Evolutionary conservation across 495 filamentous ascomycete genomes (phyloP).

Genomic region (Aspergillus ostianus): DNA sequence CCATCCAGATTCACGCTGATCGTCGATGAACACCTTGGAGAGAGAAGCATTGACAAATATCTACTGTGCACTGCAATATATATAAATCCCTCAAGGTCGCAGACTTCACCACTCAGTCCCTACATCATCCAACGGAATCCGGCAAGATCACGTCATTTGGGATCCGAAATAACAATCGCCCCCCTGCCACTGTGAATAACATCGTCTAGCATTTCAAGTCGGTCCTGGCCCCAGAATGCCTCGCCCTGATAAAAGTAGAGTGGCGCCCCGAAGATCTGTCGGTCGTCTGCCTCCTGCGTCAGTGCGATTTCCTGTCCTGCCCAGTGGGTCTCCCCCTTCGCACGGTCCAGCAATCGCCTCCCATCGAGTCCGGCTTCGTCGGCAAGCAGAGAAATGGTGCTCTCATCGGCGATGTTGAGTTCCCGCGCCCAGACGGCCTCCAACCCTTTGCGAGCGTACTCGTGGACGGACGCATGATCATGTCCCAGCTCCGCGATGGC

Average conservation of each 20-base stretch:
- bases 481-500: slow-evolving; percentile 13
- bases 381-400: neutral
- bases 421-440: slow-evolving; percentile 13
- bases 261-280: neutral
- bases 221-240: neutral
- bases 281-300: neutral
- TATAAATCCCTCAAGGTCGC: no score
- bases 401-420: neutral
- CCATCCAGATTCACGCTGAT: no score
- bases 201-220: neutral
- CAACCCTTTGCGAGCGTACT: slow-evolving; percentile 4
- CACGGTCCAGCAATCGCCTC: neutral
- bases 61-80: no score
- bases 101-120: no score
- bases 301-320: neutral
- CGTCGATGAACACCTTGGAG: no score
- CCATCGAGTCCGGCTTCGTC: neutral
- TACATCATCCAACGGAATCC: no score
- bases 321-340: neutral
- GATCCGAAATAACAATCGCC: neutral
- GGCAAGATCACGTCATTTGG: neutral
- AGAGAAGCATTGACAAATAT: no score
- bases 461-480: slow-evolving; percentile 4
- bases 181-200: neutral
- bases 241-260: neutral